Base-by-base conservation (phyloP, 2,329 filamentous ascomycete genomes). In the Aspergillus aculeatus region DNA sequence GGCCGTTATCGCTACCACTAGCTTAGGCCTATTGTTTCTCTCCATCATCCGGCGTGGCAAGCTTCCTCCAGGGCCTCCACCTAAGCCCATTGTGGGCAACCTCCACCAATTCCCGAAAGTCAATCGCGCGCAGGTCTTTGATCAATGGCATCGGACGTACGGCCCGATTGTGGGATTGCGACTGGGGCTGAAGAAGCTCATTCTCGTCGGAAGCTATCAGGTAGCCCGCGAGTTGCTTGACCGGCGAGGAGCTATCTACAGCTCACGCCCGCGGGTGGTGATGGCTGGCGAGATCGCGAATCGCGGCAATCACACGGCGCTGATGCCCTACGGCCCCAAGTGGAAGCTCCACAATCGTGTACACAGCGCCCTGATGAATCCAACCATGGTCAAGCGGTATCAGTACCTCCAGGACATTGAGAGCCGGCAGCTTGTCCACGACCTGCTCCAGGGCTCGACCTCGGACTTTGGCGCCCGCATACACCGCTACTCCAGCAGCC, bases 401-500 rank as follows among this genome's bases (percentile, higher is more conserved):
- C 70, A 70, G 16, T 68, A 72, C 0, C 63, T 83, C 0, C 80
- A 82, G 62, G 77, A 81, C 10, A 70, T 82, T 5, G 81, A 83
- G 62, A 78, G 75, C 29, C 77, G 74, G 56, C 79, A 82, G 54
- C 63, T 82, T 0, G 60, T 82, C 1, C 69, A 69, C 16, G 78
- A 82, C 12, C 65, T 82, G 0, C 61, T 82, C n/a, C 3, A 9
- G 7, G 32, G 32, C 6, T 61, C 66, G 1, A 69, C 71, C 1
- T 64, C 63, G 1, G 72, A 75, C 38, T 83, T 80, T 72, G 77
- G 79, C 62, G 75, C 77, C 54, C 73, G 77, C 26, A 73, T 83
- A 26, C 79, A 82, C 63, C 74, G 81, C 0, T 83, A 80, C 63
- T 80, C 80, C 0, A 75, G 77, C 1, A 82, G 79, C 62, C 74